These are phyloP conservation scores for Diaporthe australafricana DNA, from an alignment of 2,329 filamentous ascomycete species.

Conservation along the genomic window DNA sequence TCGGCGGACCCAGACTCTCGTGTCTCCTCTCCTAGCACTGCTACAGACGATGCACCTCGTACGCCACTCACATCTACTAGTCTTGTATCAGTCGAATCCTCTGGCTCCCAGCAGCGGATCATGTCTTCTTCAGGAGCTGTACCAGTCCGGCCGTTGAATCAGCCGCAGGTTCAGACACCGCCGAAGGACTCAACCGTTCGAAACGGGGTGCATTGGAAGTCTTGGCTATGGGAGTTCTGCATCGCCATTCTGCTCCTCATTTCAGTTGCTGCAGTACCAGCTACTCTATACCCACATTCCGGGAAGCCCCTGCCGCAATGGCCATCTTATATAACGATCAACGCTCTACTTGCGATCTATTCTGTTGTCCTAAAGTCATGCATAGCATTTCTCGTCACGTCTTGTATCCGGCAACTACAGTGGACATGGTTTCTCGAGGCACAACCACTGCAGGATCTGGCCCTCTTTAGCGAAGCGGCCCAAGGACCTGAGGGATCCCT, in stretches of 20 bases:
- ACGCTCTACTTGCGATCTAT: slow-evolving; percentile 19
- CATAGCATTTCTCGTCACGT: neutral
- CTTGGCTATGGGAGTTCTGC: neutral
- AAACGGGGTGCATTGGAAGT: too few species aligned
- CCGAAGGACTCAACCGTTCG: too few species aligned
- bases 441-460: slow-evolving; percentile 8
- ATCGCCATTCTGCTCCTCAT: neutral
- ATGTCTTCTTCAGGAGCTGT: too few species aligned
- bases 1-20: too few species aligned
- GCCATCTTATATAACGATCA: slow-evolving; percentile 23
- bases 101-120: too few species aligned
- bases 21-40: too few species aligned
- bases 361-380: slow-evolving; percentile 7
- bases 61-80: too few species aligned
- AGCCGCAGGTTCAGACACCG: too few species aligned
- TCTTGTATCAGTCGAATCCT: too few species aligned
- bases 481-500: neutral
- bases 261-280: neutral
- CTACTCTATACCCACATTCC: slow-evolving; percentile 8
- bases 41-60: too few species aligned
- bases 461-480: neutral
- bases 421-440: slow-evolving; percentile 24
- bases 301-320: slow-evolving; percentile 26
- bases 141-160: too few species aligned
- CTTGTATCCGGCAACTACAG: slow-evolving; percentile 25